Evolutionary conservation across 1,139 yeast species (phyloP), one percentile per base, ranked within the genome.

Genomic region (Yamadazyma dendronema): DNA sequence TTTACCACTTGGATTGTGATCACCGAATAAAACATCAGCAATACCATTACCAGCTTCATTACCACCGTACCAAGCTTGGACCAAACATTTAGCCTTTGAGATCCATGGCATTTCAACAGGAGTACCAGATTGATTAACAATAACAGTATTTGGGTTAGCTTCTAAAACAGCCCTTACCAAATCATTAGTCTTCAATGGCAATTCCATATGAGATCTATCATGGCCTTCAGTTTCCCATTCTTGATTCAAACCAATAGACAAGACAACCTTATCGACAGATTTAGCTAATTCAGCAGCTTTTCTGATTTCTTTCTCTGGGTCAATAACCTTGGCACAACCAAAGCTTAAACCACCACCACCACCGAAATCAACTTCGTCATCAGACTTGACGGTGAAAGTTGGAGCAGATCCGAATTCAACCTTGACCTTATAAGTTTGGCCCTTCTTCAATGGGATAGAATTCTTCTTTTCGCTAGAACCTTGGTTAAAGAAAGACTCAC

Each of bases 31-130:
- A 3, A 50, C 52, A 37, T 55, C 61, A 17, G 56, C 61, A 37
- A 57, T 52, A 5, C 52, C 54, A 37, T 44, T 42, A 19, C 59
- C 59, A 37, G 50, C 37, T 48, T 48, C 59, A 37, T 50, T 56
- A 27, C 67, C 68, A 8, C 68, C 67, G 44, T 56, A 64, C 69
- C 69, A 64, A 6, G 65, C 77, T 37, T 79, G 84, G 13, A 78
- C 57, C 29, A 78, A 45, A 13, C 71, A 72, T 36, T 65, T 62
- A 10, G 68, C 72, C 13, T 69, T 50, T 28, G 64, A 52, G n/a
- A 65, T 47, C 81, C 83, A 78, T 25, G 81, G 80, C 63, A 79
- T 61, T 30, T 73, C 69, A 26, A 79, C 82, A 1, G 85, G 84
- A 10, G 82, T 70, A 39, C 84, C 84, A 2, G 80, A 67, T 54